These are phyloP conservation scores for Rhizopogon vinicolor DNA, from an alignment of 768 basidiomycete species.

Conservation along the genomic window DNA sequence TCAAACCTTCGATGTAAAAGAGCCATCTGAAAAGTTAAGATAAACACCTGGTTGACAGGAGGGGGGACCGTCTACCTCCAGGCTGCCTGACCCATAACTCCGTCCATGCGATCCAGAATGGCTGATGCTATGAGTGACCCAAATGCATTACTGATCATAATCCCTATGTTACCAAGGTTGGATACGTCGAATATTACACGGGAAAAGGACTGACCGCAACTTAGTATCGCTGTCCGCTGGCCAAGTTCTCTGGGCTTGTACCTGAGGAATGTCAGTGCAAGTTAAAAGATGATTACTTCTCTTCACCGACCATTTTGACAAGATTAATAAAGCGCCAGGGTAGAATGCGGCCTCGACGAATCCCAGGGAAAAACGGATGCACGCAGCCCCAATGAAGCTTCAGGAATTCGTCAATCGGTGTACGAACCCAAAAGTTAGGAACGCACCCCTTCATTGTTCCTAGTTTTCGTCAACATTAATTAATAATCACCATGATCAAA, in stretches of 20 bases:
- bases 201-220: constrained; percentile 36
- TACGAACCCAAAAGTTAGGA: background rate
- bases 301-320: constrained; percentile 30
- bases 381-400: constrained; percentile 58
- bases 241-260: constrained; percentile 72
- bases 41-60: background rate
- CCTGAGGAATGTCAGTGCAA: constrained; percentile 54
- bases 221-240: constrained; percentile 59
- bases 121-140: constrained; percentile 75
- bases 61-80: constrained; percentile 50
- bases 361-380: constrained; percentile 74
- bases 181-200: background rate
- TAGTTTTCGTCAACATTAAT: constrained; percentile 9
- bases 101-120: constrained; percentile 70
- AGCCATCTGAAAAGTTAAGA: constrained; percentile 49
- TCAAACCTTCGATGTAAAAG: constrained; percentile 62
- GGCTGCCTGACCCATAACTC: constrained; percentile 57
- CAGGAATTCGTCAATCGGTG: background rate
- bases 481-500: background rate
- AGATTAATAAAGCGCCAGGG: constrained; percentile 52
- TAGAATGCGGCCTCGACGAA: constrained; percentile 72
- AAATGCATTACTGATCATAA: constrained; percentile 77
- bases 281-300: constrained; percentile 23
- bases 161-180: constrained; percentile 25
- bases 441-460: constrained; percentile 38